phyloP scores from a whole-genome alignment of 805 yeast genomes.

The Suhomyces vadensis region DNA sequence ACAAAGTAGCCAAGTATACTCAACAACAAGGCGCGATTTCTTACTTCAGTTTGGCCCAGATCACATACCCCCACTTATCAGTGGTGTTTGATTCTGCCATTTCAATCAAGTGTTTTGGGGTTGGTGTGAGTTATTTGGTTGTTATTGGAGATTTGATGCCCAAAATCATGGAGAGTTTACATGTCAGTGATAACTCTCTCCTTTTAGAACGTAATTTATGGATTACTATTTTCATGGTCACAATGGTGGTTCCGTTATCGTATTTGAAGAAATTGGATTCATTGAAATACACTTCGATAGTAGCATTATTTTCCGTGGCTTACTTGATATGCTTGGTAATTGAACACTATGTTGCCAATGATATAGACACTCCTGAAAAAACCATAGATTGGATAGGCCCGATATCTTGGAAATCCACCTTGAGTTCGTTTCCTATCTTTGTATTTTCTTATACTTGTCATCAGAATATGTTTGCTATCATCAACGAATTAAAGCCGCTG shows the following conservation, averaged over 20 bases:
- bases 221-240: slow-evolving; percentile 51
- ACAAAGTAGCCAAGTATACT: slow-evolving; percentile 56
- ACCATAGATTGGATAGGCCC: slow-evolving; percentile 40
- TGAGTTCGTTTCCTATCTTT: slow-evolving; percentile 70
- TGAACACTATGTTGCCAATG: slow-evolving; percentile 43
- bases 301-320: slow-evolving; percentile 66
- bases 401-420: slow-evolving; percentile 36
- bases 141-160: slow-evolving; percentile 80
- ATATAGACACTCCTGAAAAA: slow-evolving; percentile 16
- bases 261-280: slow-evolving; percentile 64
- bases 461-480: slow-evolving; percentile 76
- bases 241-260: slow-evolving; percentile 63
- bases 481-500: slow-evolving; percentile 58
- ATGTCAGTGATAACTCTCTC: slow-evolving; percentile 23
- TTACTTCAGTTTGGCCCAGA: slow-evolving; percentile 46
- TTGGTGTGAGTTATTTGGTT: slow-evolving; percentile 67
- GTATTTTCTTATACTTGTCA: slow-evolving; percentile 83
- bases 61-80: slow-evolving; percentile 70
- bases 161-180: slow-evolving; percentile 44
- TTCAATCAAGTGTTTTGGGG: slow-evolving; percentile 78
- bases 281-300: slow-evolving; percentile 66
- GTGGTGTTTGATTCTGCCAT: slow-evolving; percentile 75
- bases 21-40: slow-evolving; percentile 44
- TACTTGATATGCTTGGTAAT: slow-evolving; percentile 60
- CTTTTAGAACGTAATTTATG: slow-evolving; percentile 48